These are phyloP conservation scores for Zalaria sp. DNA, from an alignment of 2,329 filamentous ascomycete species.

Conservation along the genomic window DNA sequence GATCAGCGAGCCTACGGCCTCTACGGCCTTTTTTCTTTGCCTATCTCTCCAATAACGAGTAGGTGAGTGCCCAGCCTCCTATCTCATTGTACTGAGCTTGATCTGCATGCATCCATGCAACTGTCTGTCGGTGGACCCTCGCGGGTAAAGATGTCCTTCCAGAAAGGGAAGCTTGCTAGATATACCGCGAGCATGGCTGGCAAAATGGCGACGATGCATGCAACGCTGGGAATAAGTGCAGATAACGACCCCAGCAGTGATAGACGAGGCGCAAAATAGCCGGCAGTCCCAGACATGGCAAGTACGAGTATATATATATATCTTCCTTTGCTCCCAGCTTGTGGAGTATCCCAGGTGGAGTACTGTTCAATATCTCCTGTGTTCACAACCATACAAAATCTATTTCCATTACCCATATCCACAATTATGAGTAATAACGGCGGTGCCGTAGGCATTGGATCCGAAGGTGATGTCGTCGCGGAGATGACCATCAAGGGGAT, in stretches of 20 bases:
- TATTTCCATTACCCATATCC: neutral
- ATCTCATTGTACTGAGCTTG: neutral
- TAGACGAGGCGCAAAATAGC: neutral
- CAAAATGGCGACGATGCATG: too few species aligned
- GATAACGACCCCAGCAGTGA: neutral
- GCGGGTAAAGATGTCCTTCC: neutral
- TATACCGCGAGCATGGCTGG: neutral
- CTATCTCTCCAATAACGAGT: neutral
- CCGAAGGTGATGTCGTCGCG: neutral
- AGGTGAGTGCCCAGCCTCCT: neutral
- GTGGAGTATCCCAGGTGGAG: neutral
- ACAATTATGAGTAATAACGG: neutral
- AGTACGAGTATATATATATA: neutral
- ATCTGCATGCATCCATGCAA: neutral
- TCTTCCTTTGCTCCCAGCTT: neutral
- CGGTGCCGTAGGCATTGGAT: neutral
- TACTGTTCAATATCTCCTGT: neutral
- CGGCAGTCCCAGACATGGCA: neutral
- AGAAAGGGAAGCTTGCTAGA: neutral
- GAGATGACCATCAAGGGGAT: slow-evolving; percentile 4
- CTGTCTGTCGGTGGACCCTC: neutral
- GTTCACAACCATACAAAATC: neutral
- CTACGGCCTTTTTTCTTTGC: neutral
- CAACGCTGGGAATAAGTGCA: neutral
- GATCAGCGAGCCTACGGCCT: neutral